A percentile compares a stretch with the other conserved stretches of the same genome.
Evolutionary conservation across 1,284 basidiomycete species (phyloP).

Genomic region (Cutaneotrichosporon cavernicola): DNA sequence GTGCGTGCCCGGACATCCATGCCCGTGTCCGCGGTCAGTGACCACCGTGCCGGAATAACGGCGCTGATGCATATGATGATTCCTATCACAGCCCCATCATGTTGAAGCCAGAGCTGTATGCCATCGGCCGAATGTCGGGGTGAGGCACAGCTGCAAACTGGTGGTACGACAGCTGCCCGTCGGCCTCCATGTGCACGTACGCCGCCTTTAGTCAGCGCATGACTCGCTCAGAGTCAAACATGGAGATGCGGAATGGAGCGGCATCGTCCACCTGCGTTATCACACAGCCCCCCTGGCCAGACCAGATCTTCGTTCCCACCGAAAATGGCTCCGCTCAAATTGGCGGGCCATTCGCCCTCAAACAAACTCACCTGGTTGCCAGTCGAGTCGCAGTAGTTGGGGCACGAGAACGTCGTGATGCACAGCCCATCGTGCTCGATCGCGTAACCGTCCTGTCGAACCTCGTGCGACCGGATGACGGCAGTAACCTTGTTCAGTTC

Average conservation of each 20-base stretch:
- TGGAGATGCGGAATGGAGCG: background rate
- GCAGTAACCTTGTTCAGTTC: conserved; percentile 81
- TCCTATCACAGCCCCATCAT: conserved; percentile 30
- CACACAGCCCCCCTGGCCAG: background rate
- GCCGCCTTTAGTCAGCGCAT: conserved; percentile 44
- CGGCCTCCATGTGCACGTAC: conserved; percentile 73
- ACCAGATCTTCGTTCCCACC: background rate
- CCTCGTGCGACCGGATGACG: conserved; percentile 94
- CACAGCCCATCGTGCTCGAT: conserved; percentile 60
- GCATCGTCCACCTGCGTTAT: background rate
- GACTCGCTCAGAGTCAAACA: background rate
- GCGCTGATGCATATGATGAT: conserved; percentile 1
- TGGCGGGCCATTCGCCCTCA: background rate
- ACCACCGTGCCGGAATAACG: background rate
- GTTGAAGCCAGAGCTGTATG: conserved; percentile 61
- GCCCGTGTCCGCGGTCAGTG: background rate
- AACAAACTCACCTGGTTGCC: conserved; percentile 52
- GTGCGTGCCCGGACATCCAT: too few species aligned
- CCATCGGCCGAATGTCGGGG: conserved; percentile 89
- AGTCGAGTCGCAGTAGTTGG: conserved; percentile 53
- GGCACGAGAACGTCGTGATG: conserved; percentile 54
- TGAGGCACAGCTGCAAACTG: conserved; percentile 85
- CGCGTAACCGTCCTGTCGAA: conserved; percentile 71
- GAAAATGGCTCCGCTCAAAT: background rate
- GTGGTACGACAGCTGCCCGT: conserved; percentile 71